Evolutionary conservation across 192 early-diverging fungal genomes (phyloP), one percentile per base, ranked within the genome.

Genomic region (Thoreauomyces humboldtii): DNA sequence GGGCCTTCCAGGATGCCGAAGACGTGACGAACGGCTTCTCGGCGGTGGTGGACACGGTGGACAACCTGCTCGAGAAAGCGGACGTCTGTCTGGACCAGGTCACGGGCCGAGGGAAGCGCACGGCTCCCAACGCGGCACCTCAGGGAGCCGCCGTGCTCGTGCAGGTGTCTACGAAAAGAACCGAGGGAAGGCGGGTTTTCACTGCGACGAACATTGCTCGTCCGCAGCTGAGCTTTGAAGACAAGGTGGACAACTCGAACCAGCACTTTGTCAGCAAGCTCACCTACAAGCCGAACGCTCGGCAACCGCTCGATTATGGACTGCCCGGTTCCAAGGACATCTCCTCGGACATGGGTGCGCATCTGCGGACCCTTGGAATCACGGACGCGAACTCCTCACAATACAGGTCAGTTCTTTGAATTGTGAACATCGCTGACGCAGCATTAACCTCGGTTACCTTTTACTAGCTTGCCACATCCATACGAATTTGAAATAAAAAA

Each of bases 401-500:
- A 12, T 69, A n/a, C n/a, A n/a, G n/a, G n/a, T n/a, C n/a, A n/a
- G n/a, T n/a, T n/a, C 19, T 35, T 43, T 15, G 19, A 15, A 28
- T 25, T n/a, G 21, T 44, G 42, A n/a, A 21, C 21, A n/a, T 44
- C 42, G 42, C 42, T 44, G 21, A 17, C 1, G 42, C 17, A n/a
- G 42, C 42, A 44, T n/a, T n/a, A n/a, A n/a, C n/a, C n/a, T n/a
- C n/a, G n/a, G n/a, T n/a, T n/a, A n/a, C n/a, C n/a, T n/a, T n/a
- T 43, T 22, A 14, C 51, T 21, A 77, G 72, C 51, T 63, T 90
- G 34, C 82, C 88, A 27, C 93, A 99, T 69, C 94, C 97, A 33
- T 98, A 98, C 69, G 82, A 87, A 55, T 88, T 89, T 66, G 95
- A 98, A 77, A 96, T 98, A 67, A 73, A 74, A 35, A 72, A 91